phyloP scores from a whole-genome alignment of 345 rosid genomes.

The Eucalyptus cloeziana region DNA sequence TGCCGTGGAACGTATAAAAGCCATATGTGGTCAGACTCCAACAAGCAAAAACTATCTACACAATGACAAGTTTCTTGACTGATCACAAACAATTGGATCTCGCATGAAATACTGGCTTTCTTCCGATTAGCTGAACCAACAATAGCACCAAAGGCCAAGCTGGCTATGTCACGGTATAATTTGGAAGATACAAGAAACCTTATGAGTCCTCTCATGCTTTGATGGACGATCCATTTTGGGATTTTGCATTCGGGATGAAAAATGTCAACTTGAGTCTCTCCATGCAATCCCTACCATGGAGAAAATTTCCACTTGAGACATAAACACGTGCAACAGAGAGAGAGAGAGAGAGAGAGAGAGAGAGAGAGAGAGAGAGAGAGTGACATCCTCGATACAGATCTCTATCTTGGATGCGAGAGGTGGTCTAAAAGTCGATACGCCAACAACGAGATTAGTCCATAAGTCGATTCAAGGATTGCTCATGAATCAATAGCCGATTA shows the following conservation, averaged over 20 bases:
- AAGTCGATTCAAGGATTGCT: too few relatives aligned
- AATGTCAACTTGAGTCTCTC: neutral
- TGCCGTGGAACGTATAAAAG: neutral
- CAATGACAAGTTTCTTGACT: neutral
- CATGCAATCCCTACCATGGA: neutral
- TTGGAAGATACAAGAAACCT: neutral
- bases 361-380: too few relatives aligned
- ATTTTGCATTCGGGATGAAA: neutral
- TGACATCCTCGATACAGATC: neutral
- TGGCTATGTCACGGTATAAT: neutral
- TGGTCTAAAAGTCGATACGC: too few relatives aligned
- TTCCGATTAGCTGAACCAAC: neutral
- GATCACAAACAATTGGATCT: neutral
- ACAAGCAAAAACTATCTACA: neutral
- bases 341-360: too few relatives aligned
- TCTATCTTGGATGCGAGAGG: too few relatives aligned
- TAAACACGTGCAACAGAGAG: neutral
- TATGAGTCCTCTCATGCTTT: neutral
- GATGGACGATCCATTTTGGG: neutral
- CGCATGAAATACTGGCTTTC: neutral
- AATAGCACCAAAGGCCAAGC: neutral
- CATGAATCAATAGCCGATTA: too few relatives aligned
- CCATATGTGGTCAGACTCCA: neutral
- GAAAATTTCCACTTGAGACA: too few relatives aligned
- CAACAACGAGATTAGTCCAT: too few relatives aligned